phyloP scores from a whole-genome alignment of 1,139 yeast species.

The Suzukiozyma palmioleophila region DNA sequence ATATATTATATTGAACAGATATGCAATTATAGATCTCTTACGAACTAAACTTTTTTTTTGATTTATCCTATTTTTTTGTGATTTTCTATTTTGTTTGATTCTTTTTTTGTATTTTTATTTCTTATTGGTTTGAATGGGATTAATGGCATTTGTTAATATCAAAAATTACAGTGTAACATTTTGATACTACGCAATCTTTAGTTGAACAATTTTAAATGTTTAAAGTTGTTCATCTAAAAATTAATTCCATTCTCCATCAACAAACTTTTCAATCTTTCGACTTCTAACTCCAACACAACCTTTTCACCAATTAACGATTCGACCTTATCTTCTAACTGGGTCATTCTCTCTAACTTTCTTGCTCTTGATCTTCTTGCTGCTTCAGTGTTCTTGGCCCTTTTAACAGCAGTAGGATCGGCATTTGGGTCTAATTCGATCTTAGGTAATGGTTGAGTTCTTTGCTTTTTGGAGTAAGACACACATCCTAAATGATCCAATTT shows the following conservation, averaged over 20 bases:
- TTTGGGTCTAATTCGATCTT: conserved; percentile 55
- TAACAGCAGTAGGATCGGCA: conserved; percentile 63
- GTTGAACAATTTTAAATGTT: not conserved
- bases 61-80: too few species aligned
- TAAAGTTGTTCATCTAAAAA: conserved; percentile 11
- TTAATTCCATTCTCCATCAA: conserved; percentile 26
- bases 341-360: conserved; percentile 84
- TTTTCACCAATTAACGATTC: conserved; percentile 58
- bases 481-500: conserved; percentile 54
- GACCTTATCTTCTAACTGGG: conserved; percentile 74
- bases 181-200: not conserved
- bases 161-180: not conserved
- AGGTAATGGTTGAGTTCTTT: conserved; percentile 53
- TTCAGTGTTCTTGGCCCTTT: conserved; percentile 93
- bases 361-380: conserved; percentile 97
- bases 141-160: not conserved
- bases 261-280: conserved; percentile 49
- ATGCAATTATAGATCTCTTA: too few species aligned
- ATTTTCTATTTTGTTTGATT: not conserved
- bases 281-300: conserved; percentile 53
- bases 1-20: too few species aligned
- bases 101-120: not conserved
- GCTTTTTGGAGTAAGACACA: conserved; percentile 61
- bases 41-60: too few species aligned
- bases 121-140: not conserved